Evolutionary conservation across 2,329 filamentous ascomycete species (phyloP), one percentile per base, ranked within the genome.

Genomic region (Penicillium janthinellum): DNA sequence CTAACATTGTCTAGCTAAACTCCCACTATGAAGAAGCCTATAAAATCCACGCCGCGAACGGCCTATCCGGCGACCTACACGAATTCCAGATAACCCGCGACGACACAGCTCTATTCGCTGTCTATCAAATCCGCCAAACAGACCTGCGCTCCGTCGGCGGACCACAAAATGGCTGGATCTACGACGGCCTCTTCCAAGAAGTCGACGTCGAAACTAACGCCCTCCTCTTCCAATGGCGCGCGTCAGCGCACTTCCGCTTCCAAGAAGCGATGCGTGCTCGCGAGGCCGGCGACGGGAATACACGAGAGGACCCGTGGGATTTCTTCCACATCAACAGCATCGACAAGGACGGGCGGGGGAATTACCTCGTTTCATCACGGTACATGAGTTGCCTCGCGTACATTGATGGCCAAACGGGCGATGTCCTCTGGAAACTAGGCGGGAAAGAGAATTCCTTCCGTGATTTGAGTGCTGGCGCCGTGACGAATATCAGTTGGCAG

Each of bases 321-420:
- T 85, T 81, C 69, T 84, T 84, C 71, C 83, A 85, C 68, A 79
- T 85, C 69, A 85, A 83, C 70, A 82, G 79, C 45, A 74, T 84
- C 57, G 80, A 82, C 67, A 83, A 84, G 69, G 80, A 83, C 62
- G 62, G 67, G 3, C 71, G 76, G 1, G 81, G 78, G 11, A 77
- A 80, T 56, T 80, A 77, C 45, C 69, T 80, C 4, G 68, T 83
- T 45, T 82, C 79, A 0, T 72, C 75, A 0, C 77, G 81, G 20
- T 76, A 70, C 28, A 57, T 64, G 35, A 64, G 62, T 45, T 64
- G 60, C 31, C 59, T 85, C 41, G 75, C 75, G 17, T 78, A 79
- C 58, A 73, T 80, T 42, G 74, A 79, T 52, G 77, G 79, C 15
- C 68, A 70, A 3, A 75, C 73, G 1, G 82, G 83, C 7, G 72